Base-by-base conservation (phyloP, 2,329 filamentous ascomycete species). In the Trichoderma hamatum region DNA sequence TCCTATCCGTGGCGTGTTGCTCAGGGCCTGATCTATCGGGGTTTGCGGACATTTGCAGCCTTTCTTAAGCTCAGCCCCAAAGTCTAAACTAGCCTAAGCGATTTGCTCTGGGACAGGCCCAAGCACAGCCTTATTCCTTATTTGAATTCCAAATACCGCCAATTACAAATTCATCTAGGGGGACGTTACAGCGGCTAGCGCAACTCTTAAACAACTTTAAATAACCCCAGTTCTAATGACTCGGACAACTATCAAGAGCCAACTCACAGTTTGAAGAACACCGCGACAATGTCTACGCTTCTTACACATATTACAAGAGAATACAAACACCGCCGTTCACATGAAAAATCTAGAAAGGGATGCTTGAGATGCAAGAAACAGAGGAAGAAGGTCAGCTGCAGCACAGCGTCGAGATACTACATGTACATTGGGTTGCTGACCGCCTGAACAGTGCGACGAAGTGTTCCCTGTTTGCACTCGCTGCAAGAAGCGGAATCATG, bases 401-500 rank as follows among this genome's bases (percentile, higher is more conserved):
- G 9, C 4, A 32, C 4, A 34, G 34, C 0, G 3, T 58, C 6
- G 24, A 24, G 26, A 58, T 9, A 6, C 51, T 19, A 21, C 13
- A 32, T 16, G 7, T 43, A 34, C n/a, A 4, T 11, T 30, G 30
- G 19, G 9, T 49, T 30, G 34, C 36, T 66, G 28, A 66, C 52
- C 56, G 14, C 13, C n/a, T 1, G 34, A 49, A 19, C 26, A 66
- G 63, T 66, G 63, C 52, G 63, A 66, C 16, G 63, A 66, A 26
- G 51, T 30, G 10, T 52, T 30, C 13, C 63, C 63, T 24, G 13
- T 19, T 36, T 66, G 63, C 19, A 46, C 63, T 26, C 63, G 63
- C 5, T 66, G 63, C 52, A 28, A 66, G 52, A 66, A 66, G 52
- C 63, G 63, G n/a, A 66, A 66, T 24, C 63, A 66, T 21, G 56